Conservation (phyloP, 306 rosid species). For the Macrotyloma uniflorum region DNA sequence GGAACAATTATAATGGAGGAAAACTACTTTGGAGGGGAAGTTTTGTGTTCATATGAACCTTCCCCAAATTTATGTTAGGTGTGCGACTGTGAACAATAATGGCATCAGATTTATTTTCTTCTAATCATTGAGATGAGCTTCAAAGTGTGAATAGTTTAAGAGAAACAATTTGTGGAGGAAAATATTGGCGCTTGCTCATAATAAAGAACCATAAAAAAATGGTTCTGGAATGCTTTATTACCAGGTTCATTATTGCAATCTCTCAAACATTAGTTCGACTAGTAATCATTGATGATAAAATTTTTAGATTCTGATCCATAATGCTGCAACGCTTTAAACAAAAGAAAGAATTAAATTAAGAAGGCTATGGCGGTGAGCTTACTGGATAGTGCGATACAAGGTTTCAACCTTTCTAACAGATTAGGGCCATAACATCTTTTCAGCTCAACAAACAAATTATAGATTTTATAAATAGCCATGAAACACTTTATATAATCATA, state of each 20-base stretch:
- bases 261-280: conserved; percentile 14
- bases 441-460: background rate
- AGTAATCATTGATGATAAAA: background rate
- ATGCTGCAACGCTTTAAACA: conserved; percentile 30
- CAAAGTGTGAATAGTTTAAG: conserved; percentile 33
- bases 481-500: no score
- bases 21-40: conserved; percentile 41
- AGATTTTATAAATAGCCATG: no score
- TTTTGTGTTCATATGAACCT: conserved; percentile 41
- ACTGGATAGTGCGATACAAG: conserved; percentile 22
- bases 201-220: background rate
- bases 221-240: background rate
- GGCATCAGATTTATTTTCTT: conserved; percentile 8
- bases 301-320: conserved; percentile 23
- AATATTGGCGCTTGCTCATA: conserved; percentile 9
- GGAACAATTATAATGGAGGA: conserved; percentile 34
- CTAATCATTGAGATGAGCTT: conserved; percentile 41
- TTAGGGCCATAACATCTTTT: background rate
- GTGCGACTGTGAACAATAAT: conserved; percentile 14
- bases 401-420: conserved; percentile 2
- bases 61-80: conserved; percentile 30
- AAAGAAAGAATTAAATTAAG: conserved; percentile 19
- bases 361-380: background rate
- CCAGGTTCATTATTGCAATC: conserved; percentile 30
- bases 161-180: conserved; percentile 1